Evolutionary conservation across 495 filamentous ascomycete species (phyloP).

Genomic region (Clohesyomyces aquaticus): DNA sequence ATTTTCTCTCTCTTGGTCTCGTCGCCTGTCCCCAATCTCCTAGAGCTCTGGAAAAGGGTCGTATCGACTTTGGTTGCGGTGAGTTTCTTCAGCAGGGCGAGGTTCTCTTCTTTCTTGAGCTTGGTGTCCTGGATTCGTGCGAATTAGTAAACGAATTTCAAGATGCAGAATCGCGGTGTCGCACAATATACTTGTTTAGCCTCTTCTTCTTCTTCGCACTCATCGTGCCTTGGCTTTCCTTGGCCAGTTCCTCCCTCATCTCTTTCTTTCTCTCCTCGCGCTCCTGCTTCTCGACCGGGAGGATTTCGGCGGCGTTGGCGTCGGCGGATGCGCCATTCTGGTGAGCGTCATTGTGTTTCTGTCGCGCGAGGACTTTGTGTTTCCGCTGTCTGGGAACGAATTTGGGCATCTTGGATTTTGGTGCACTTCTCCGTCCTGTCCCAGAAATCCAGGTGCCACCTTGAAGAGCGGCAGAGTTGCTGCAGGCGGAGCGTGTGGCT

Average conservation of each 20-base stretch:
- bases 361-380: constrained; percentile 65
- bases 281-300: constrained; percentile 67
- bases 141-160: neutral
- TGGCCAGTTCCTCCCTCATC: constrained; percentile 65
- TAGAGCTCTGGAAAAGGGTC: constrained; percentile 73
- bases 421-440: too few species aligned
- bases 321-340: constrained; percentile 52
- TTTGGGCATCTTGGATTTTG: constrained; percentile 62
- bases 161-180: constrained; percentile 30
- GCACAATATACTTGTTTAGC: constrained; percentile 91
- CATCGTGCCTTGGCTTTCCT: constrained; percentile 65
- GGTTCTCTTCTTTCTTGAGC: constrained; percentile 90
- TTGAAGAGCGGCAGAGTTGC: neutral
- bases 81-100: constrained; percentile 80
- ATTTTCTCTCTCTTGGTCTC: constrained; percentile 70
- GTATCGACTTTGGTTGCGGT: constrained; percentile 80
- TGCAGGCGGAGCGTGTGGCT: neutral
- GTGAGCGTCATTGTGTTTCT: constrained; percentile 44
- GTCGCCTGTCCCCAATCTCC: constrained; percentile 67
- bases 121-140: constrained; percentile 70
- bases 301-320: constrained; percentile 72
- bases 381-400: constrained; percentile 82
- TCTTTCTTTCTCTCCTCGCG: constrained; percentile 70
- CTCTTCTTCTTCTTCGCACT: constrained; percentile 92
- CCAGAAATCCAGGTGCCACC: neutral